Evolutionary conservation across 2,329 filamentous ascomycete species (phyloP), one percentile per base, ranked within the genome.

Genomic region (Trichophyton verrucosum): DNA sequence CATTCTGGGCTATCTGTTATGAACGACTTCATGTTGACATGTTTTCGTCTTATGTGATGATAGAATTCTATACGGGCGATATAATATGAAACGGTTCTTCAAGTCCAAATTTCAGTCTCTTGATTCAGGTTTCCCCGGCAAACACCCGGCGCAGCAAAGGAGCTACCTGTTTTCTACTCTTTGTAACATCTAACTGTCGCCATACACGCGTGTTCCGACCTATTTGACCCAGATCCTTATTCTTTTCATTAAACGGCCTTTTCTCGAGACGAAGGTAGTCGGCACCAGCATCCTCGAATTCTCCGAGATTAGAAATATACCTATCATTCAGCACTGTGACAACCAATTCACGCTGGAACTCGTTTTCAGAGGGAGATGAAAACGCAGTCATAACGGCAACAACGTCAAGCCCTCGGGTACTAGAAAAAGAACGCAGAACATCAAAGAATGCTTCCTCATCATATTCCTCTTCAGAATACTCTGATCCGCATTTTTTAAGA

Each of bases 91-190:
- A 47, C n/a, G 22, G 22, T 47, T 11, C 46, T 51, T 51, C 11
- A 51, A 17, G 24, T 30, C 24, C 20, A 51, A 17, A 51, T 15
- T 27, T 51, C 13, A 20, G 8, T 13, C 20, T 20, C 44, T 22
- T 47, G 17, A 47, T 59, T 38, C 44, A 60, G 17, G 11, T 5
- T 22, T 6, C 13, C 13, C 53, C 57, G 30, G 60, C 22, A 20
- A 64, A 56, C 1, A 77, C 77, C 64, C 77, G 75, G 64, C 83
- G 76, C 58, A 86, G 66, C 67, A 86, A 66, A 59, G 84, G 84
- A 15, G 78, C 84, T 57, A 86, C 82, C 72, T 81, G 80, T 71
- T 86, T 86, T 64, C 84, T 76, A 68, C 82, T 86, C 63, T 82
- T 81, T 53, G 77, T 76, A 49, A 82, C 72, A 63, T 83, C 78